Evolutionary conservation across 441 rosid genomes (phyloP).

Genomic region (Erodium trifolium): DNA sequence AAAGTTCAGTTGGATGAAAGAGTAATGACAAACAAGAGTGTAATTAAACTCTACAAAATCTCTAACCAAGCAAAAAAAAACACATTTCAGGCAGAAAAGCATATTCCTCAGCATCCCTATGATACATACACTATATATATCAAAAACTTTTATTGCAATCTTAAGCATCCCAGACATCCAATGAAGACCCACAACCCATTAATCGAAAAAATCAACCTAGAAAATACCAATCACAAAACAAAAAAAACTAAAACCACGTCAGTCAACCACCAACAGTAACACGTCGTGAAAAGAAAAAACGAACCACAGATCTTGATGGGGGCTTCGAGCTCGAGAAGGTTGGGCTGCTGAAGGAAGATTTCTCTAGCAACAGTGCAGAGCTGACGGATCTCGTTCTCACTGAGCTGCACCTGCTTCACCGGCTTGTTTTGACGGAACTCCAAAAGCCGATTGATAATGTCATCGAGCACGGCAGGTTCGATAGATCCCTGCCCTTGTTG

Average conservation of each 20-base stretch:
- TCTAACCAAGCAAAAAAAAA: background rate
- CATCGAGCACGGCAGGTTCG: slow-evolving; percentile 23
- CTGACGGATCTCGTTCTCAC: slow-evolving; percentile 84
- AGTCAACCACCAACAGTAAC: too few species aligned
- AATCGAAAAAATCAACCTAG: background rate
- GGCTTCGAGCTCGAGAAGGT: slow-evolving; percentile 86
- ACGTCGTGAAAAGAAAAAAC: background rate
- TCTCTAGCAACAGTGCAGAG: slow-evolving; percentile 59
- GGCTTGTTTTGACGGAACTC: slow-evolving; percentile 59
- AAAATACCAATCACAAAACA: too few species aligned
- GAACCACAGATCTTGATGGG: slow-evolving; percentile 97
- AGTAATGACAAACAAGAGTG: too few species aligned
- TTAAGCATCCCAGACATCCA: background rate
- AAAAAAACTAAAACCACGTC: too few species aligned
- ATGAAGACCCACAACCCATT: background rate
- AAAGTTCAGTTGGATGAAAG: too few species aligned
- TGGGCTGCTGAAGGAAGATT: slow-evolving; percentile 79
- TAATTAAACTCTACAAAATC: background rate
- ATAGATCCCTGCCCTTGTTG: slow-evolving; percentile 41
- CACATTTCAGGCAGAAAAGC: background rate
- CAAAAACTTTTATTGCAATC: background rate
- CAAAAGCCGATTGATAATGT: slow-evolving; percentile 59
- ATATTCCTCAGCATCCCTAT: background rate
- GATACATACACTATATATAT: background rate
- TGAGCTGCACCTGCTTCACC: slow-evolving; percentile 73